A percentile compares a stretch with the other conserved stretches of the same genome.
Evolutionary conservation across 345 rosid genomes (phyloP).

Genomic region (Brassica carinata): DNA sequence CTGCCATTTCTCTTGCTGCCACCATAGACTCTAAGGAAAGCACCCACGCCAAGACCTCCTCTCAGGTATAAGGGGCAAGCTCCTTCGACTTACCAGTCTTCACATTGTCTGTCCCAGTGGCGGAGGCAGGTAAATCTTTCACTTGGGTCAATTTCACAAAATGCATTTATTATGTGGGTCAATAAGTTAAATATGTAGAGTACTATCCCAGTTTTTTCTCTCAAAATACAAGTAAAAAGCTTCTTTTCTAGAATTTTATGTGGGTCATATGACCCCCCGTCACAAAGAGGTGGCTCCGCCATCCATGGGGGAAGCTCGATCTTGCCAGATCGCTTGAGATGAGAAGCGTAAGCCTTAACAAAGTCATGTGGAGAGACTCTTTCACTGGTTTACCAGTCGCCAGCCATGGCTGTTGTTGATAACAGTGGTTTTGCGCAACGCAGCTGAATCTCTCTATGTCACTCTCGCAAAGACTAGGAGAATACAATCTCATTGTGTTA

Average conservation of each 20-base stretch:
- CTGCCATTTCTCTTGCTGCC: too few species aligned
- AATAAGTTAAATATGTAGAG: too few species aligned
- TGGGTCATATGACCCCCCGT: too few species aligned
- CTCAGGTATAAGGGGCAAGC: conserved; percentile 90
- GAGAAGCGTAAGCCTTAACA: conserved; percentile 76
- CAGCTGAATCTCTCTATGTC: neutral
- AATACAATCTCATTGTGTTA: too few species aligned
- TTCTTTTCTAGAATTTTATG: too few species aligned
- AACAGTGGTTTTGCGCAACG: too few species aligned
- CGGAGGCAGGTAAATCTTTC: too few species aligned
- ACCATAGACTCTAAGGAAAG: conserved; percentile 57
- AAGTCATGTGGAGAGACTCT: conserved; percentile 89
- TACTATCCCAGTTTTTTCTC: too few species aligned
- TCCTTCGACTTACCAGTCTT: conserved; percentile 79
- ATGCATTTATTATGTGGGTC: too few species aligned
- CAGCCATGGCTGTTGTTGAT: conserved; percentile 40
- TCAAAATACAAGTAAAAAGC: too few species aligned
- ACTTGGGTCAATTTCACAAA: too few species aligned
- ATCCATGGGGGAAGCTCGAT: conserved; percentile 85
- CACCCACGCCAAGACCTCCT: conserved; percentile 90
- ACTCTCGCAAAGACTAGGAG: conserved; percentile 37
- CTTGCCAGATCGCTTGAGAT: conserved; percentile 93
- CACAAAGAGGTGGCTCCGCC: too few species aligned
- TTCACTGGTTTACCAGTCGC: conserved; percentile 59
- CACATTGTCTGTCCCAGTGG: conserved; percentile 56